Evolutionary conservation across 2,329 filamentous ascomycete species (phyloP).

Genomic region (Mycosphaerella sp.): DNA sequence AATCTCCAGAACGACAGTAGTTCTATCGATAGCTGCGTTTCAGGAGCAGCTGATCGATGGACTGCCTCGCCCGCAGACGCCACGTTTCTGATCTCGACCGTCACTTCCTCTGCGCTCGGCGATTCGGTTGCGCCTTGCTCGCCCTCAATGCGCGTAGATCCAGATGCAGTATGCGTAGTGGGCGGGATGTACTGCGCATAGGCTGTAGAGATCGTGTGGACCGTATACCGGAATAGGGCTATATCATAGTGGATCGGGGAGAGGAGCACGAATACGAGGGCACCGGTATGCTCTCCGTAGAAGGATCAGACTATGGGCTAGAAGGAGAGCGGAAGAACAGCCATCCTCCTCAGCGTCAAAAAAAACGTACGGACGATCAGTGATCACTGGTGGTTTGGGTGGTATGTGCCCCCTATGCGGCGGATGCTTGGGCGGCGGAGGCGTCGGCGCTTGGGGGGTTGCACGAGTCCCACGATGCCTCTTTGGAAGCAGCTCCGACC

Average conservation of each 20-base stretch:
- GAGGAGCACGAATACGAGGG: conserved; percentile 7
- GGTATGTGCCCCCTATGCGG: conserved; percentile 15
- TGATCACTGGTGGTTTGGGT: background rate
- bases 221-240: background rate
- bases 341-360: background rate
- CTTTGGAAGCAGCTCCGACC: conserved; percentile 4
- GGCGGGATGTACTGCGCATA: no score
- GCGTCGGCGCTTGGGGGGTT: background rate
- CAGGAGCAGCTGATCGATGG: background rate
- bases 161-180: background rate
- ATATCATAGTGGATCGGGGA: conserved; percentile 1
- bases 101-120: background rate
- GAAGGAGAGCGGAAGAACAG: background rate
- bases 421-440: conserved; percentile 5
- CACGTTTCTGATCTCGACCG: background rate
- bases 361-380: no score
- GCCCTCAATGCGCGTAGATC: background rate
- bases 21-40: conserved; percentile 2
- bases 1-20: background rate
- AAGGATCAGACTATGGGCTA: background rate
- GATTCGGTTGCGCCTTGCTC: background rate
- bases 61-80: background rate
- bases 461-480: conserved; percentile 10
- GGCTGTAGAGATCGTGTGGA: background rate
- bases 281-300: background rate